Evolutionary conservation across 2,329 filamentous ascomycete species (phyloP), one percentile per base, ranked within the genome.

Genomic region (Fusarium illudens): DNA sequence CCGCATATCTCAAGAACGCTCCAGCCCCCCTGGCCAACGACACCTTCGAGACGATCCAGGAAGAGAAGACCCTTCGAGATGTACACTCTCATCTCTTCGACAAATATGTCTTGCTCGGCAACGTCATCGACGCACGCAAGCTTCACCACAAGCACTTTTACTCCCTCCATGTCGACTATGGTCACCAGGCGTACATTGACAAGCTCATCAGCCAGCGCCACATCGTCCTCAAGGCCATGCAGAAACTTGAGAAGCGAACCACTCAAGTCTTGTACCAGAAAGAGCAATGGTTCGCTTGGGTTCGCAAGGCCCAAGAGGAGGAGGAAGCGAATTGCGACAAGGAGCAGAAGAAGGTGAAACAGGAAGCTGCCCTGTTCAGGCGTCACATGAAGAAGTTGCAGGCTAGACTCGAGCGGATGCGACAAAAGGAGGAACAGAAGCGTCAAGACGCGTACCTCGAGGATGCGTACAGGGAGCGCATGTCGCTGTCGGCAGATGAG

Each of bases 381-480:
- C 69, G 72, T 3, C 65, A 75, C 9, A 58, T 54, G 56, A 75
- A 75, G 48, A 65, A 65, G 37, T 19, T 76, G 44, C 61, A 75
- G 7, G 64, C 65, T 0, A 67, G 72, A 13, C 30, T 74, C 2
- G 60, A 68, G 1, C 19, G 11, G 1, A 60, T 60, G 34, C 70
- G 73, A 1, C 48, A 72, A 32, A 71, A 68, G 6, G 75, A 76
- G 42, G 73, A 76, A 1, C 62, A 70, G 33, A 65, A 59, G 39
- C 68, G 68, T 9, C 75, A 76, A 49, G 75, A 76, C 59, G 70
- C 70, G 1, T 76, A 68, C 11, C 73, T 76, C 4, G 73, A 76
- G 4, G 66, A 72, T 27, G 73, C 71, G 1, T 75, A 71, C 11
- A 55, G 34, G 12, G 68, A 75, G 33, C 63, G 72, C 0, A 71